Percentiles rank a stretch among this genome's conserved stretches.
Evolutionary conservation across 768 basidiomycete genomes (phyloP).

Genomic region (Boletellus ananas): DNA sequence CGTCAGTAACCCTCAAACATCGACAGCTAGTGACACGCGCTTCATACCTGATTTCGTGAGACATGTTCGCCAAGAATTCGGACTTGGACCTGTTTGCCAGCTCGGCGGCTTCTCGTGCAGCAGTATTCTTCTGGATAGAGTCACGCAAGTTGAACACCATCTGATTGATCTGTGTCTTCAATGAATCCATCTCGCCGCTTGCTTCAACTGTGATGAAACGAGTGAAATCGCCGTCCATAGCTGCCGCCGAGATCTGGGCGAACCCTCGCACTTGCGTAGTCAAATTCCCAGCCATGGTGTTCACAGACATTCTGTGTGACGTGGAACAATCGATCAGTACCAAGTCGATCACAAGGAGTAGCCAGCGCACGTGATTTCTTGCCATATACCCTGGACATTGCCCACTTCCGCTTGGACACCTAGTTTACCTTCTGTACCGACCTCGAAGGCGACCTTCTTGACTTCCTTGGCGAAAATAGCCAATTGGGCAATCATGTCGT

Average conservation of each 20-base stretch:
- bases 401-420: slow-evolving; percentile 97
- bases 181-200: slow-evolving; percentile 96
- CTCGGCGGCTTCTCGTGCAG: slow-evolving; percentile 95
- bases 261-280: slow-evolving; percentile 99
- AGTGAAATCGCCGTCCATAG: slow-evolving; percentile 98
- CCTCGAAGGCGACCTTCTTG: slow-evolving; percentile 95
- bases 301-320: slow-evolving; percentile 75
- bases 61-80: slow-evolving; percentile 99
- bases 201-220: slow-evolving; percentile 99
- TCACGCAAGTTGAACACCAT: slow-evolving; percentile 99
- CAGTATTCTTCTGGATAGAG: slow-evolving; percentile 97
- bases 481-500: slow-evolving; percentile 73
- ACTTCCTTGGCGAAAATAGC: slow-evolving; percentile 75
- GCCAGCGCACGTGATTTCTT: slow-evolving; percentile 86
- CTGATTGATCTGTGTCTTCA: slow-evolving; percentile 98
- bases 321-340: not conserved
- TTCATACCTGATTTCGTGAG: slow-evolving; percentile 89
- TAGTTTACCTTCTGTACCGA: slow-evolving; percentile 97
- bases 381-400: slow-evolving; percentile 97
- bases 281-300: slow-evolving; percentile 95
- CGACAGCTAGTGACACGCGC: not conserved
- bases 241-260: slow-evolving; percentile 96
- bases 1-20: slow-evolving; percentile 8
- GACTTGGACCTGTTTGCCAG: slow-evolving; percentile 96
- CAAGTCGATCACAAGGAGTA: not conserved